Evolutionary conservation across 208 protist genomes (phyloP), one percentile per base, ranked within the genome.

Genomic region (Wallacemonas collosoma): DNA sequence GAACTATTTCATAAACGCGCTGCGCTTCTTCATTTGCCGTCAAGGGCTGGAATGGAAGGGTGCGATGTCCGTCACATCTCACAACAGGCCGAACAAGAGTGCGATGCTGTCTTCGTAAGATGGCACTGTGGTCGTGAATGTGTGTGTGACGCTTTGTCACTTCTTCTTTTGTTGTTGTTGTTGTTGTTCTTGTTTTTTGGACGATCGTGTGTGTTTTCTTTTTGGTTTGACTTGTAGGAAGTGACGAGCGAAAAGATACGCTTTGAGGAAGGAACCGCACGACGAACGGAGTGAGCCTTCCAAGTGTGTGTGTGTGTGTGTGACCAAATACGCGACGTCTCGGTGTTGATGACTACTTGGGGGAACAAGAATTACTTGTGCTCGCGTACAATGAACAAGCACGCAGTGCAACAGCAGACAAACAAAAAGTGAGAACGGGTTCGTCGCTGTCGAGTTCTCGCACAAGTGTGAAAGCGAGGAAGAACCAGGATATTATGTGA

Each of bases 41-140:
- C 11, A 79, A 14, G 81, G 85, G 3, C 53, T 48, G 8, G 48
- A 72, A 36, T 93, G 88, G 86, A 38, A 70, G 2, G 75, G 71
- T 11, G 88, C 88, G 12, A 84, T 93, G 83, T 63, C 85, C 0
- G 77, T 93, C 43, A 90, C 81, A n/a, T 56, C 63, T 15, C 72
- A 73, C 68, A 89, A 90, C 68, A 43, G 74, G 44, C 88, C 88
- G 12, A 68, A 87, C n/a, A 80, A 73, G 57, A 77, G 60, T 11
- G 66, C 80, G 2, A 77, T 85, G 80, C 11, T 80, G 45, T 26
- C 57, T 6, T 63, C 48, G 56, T 80, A 47, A 75, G 14, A 45
- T 50, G 26, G 26, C 26, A 26, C 0, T 26, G 26, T 26, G 26
- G 26, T 26, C 26, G 26, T 26, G 26, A 26, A 26, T 26, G 26